A percentile compares a stretch with the other conserved stretches of the same genome.
Conservation (phyloP, 306 rosid genomes). For the Senna tora region DNA sequence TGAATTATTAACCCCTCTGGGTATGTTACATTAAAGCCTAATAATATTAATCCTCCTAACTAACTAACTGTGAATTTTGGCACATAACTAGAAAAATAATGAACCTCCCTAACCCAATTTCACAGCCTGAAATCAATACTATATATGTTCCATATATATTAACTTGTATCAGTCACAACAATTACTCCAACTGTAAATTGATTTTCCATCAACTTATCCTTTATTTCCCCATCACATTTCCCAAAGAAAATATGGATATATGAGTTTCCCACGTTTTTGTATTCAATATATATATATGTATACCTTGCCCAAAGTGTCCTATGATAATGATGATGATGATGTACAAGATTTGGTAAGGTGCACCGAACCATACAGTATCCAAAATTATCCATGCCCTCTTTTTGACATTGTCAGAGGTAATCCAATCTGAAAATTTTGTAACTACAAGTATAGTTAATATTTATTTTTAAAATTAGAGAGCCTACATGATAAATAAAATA, state of each 20-base stretch:
- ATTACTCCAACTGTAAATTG: conserved; percentile 1
- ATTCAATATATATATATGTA: conserved; percentile 26
- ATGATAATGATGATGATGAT: no score
- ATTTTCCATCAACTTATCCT: conserved; percentile 15
- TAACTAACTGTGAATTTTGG: not conserved
- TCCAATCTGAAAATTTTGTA: no score
- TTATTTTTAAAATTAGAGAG: no score
- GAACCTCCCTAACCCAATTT: not conserved
- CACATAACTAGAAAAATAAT: not conserved
- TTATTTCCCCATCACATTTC: conserved; percentile 21
- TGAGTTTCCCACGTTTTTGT: not conserved
- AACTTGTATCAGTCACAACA: not conserved
- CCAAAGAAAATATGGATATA: not conserved
- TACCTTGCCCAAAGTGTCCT: conserved; percentile 13
- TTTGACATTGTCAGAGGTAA: conserved; percentile 30
- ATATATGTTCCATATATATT: conserved; percentile 5
- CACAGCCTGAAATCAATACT: not conserved
- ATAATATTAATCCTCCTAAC: not conserved
- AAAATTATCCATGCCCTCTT: conserved; percentile 30
- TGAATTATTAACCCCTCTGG: not conserved
- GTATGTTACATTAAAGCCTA: not conserved
- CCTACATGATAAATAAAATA: no score
- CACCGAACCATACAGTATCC: conserved; percentile 23
- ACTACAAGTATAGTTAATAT: no score
- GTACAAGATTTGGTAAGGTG: conserved; percentile 10